These are phyloP conservation scores for Gamsiella multidivaricata DNA, from an alignment of 192 early-diverging fungal species.

Conservation along the genomic window DNA sequence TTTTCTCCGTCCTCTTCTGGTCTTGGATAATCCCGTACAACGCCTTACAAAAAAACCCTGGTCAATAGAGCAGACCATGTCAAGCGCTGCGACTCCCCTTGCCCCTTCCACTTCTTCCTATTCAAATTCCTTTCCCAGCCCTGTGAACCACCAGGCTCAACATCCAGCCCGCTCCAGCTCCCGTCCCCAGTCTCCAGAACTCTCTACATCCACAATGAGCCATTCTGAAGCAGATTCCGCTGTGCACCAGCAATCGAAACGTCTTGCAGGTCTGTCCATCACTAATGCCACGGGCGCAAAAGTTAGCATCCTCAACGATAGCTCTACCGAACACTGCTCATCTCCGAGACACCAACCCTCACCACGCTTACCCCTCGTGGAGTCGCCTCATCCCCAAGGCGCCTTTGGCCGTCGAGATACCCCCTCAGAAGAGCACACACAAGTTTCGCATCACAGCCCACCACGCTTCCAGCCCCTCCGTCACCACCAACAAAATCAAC, in stretches of 20 bases:
- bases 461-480: neutral
- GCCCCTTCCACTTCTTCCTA: neutral
- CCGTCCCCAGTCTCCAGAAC: slow-evolving; percentile 5
- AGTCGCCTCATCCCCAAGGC: neutral
- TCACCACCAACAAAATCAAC: neutral
- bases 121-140: neutral
- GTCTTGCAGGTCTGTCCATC: slow-evolving; percentile 57
- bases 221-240: slow-evolving; percentile 19
- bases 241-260: slow-evolving; percentile 38
- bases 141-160: neutral
- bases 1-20: neutral
- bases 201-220: slow-evolving; percentile 4
- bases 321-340: neutral
- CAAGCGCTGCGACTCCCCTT: neutral
- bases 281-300: slow-evolving; percentile 63
- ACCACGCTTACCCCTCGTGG: neutral
- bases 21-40: too few relatives aligned
- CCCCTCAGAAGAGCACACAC: neutral
- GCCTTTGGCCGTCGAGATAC: neutral
- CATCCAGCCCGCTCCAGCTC: neutral
- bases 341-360: neutral
- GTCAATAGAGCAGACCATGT: neutral
- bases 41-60: too few relatives aligned
- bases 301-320: slow-evolving; percentile 65
- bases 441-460: neutral